Evolutionary conservation across 805 yeast species (phyloP), one percentile per base, ranked within the genome.

Genomic region (Candida krabiensis): DNA sequence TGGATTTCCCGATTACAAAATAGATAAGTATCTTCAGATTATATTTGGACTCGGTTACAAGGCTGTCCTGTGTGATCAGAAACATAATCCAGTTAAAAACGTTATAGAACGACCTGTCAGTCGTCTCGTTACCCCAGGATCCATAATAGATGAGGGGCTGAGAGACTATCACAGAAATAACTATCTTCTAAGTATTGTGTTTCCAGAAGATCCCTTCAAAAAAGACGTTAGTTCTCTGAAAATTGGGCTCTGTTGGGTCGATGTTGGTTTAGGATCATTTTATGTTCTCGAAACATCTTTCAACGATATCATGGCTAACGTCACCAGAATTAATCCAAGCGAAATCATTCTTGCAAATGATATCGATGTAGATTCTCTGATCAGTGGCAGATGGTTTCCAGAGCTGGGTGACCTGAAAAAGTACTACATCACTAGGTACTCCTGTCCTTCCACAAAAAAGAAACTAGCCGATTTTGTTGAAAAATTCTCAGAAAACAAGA

Each of bases 81-180:
- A 61, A 28, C 47, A 33, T 11, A 52, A 55, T 25, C 37, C 46
- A 2, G 49, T 47, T 3, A 47, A 49, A 7, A 66, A 64, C 21
- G 59, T 56, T 26, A 73, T 83, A 15, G 76, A 74, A 28, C 68
- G 99, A 31, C 81, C 86, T 23, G 79, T 93, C 0, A 73, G 87
- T 5, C 67, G 97, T 28, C 77, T 91, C 6, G 78, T 93, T 2
- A 83, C 97, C 0, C 96, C 97, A 0, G 99, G 99, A 0, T 91
- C 98, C 0, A 71, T 91, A 23, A 75, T 91, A 9, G 96, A 87
- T 53, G 97, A 91, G 51, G 79, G 84, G 0, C 81, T 91, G 44
- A 66, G 91, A 53, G 85, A 88, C 56, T 78, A 77, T 40, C 77
- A 77, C 42, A 73, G 76, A 33, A 85, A 85, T 49, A 87, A 89